A percentile compares a stretch with the other conserved stretches of the same genome.
phyloP scores from a whole-genome alignment of 768 basidiomycete species.

The Boletus subparvulus region DNA sequence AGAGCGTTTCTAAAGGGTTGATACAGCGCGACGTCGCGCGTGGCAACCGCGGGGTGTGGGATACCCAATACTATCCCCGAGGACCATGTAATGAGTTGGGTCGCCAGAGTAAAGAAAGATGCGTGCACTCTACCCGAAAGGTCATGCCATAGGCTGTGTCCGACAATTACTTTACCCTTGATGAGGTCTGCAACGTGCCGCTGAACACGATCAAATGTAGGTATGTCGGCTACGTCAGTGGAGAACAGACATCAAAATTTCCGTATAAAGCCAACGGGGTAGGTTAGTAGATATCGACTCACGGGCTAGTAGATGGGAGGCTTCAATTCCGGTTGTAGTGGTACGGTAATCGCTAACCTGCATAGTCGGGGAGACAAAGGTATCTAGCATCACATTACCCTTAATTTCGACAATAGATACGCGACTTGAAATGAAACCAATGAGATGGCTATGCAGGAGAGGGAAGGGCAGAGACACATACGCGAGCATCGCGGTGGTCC shows the following conservation, averaged over 20 bases:
- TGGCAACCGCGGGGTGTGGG: constrained; percentile 73
- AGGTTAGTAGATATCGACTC: constrained; percentile 12
- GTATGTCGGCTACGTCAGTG: constrained; percentile 36
- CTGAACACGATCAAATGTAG: constrained; percentile 63
- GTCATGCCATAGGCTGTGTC: constrained; percentile 80
- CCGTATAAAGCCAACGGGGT: neutral
- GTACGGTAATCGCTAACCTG: constrained; percentile 75
- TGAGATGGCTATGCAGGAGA: constrained; percentile 9
- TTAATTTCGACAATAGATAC: constrained; percentile 55
- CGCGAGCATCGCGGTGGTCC: constrained; percentile 82
- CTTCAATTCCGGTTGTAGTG: constrained; percentile 55
- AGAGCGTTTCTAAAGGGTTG: constrained; percentile 75
- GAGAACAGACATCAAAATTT: constrained; percentile 1
- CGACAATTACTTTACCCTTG: constrained; percentile 69
- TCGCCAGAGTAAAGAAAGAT: neutral
- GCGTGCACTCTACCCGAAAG: constrained; percentile 56
- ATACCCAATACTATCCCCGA: constrained; percentile 65
- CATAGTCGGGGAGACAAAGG: constrained; percentile 64
- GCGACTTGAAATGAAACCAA: constrained; percentile 35
- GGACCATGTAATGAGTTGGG: constrained; percentile 13
- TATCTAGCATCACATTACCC: constrained; percentile 60
- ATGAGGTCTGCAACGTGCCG: constrained; percentile 62
- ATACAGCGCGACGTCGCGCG: constrained; percentile 80
- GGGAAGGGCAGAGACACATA: constrained; percentile 30
- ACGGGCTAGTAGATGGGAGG: constrained; percentile 42